Conservation (phyloP, 2,329 filamentous ascomycete genomes). For the Sporothrix sp. region DNA sequence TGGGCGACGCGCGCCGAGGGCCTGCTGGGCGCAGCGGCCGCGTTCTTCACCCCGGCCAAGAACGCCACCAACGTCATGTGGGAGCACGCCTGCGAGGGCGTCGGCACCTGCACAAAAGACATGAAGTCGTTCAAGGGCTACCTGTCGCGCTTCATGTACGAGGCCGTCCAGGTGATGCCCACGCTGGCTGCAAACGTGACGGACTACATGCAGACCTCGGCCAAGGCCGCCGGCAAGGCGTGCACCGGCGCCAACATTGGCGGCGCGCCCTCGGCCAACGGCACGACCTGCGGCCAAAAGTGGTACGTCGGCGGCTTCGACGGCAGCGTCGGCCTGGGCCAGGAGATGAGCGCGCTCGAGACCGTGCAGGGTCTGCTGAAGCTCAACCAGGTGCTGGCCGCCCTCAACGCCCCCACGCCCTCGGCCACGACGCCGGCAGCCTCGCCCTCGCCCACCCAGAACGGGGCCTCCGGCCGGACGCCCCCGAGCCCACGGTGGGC, state of each 20-base stretch:
- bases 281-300: slow-evolving; percentile 48
- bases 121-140: slow-evolving; percentile 61
- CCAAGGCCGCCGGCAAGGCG: slow-evolving; percentile 43
- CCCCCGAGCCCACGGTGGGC: slow-evolving; percentile 10
- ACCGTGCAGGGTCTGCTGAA: slow-evolving; percentile 48
- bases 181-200: slow-evolving; percentile 39
- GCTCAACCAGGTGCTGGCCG: slow-evolving; percentile 13
- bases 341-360: slow-evolving; percentile 57
- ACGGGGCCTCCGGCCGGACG: slow-evolving; percentile 13
- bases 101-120: slow-evolving; percentile 48
- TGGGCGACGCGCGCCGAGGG: slow-evolving; percentile 45
- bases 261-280: slow-evolving; percentile 22
- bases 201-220: slow-evolving; percentile 40
- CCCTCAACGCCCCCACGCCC: background rate
- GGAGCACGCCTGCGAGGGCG: slow-evolving; percentile 55
- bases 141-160: slow-evolving; percentile 54
- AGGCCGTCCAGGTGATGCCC: slow-evolving; percentile 46
- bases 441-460: slow-evolving; percentile 10
- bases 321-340: slow-evolving; percentile 45
- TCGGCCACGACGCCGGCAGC: background rate
- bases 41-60: slow-evolving; percentile 43
- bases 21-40: slow-evolving; percentile 40
- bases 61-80: slow-evolving; percentile 52
- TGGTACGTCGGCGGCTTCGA: slow-evolving; percentile 54
- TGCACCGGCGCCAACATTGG: slow-evolving; percentile 42